A percentile compares a stretch with the other conserved stretches of the same genome.
Conservation (phyloP, 164 flowering plant species). For the Brasenia schreberi region DNA sequence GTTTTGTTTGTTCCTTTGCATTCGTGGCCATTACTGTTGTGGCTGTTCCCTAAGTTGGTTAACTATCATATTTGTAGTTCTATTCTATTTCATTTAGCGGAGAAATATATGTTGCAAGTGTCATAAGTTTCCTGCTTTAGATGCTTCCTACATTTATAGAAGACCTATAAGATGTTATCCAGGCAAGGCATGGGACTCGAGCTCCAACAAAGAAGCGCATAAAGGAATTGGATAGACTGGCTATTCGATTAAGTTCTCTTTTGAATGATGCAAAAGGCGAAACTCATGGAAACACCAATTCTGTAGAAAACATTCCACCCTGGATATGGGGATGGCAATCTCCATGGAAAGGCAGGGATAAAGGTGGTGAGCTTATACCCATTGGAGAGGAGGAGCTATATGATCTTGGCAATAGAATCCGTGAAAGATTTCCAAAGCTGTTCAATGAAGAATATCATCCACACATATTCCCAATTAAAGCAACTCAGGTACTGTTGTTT, state of each 20-base stretch:
- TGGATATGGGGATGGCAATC: conserved; percentile 87
- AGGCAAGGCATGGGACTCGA: conserved; percentile 98
- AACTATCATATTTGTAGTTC: not conserved
- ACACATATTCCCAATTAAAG: conserved; percentile 52
- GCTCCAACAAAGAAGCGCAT: conserved; percentile 84
- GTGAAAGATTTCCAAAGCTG: conserved; percentile 51
- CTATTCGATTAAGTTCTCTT: conserved; percentile 37
- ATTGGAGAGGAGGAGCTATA: conserved; percentile 84
- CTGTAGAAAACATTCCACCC: conserved; percentile 35
- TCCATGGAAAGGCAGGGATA: conserved; percentile 82
- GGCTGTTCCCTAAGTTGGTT: too few species aligned
- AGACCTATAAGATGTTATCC: not conserved
- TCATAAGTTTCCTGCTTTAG: not conserved
- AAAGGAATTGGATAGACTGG: conserved; percentile 49
- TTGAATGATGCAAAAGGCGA: conserved; percentile 28
- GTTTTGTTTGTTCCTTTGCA: too few species aligned
- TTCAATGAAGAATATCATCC: conserved; percentile 79
- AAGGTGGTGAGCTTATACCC: conserved; percentile 65
- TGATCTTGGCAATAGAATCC: conserved; percentile 51
- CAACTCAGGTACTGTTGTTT: conserved; percentile 54
- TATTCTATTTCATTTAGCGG: not conserved
- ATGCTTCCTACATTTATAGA: too few species aligned
- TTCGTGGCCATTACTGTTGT: too few species aligned
- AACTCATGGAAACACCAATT: conserved; percentile 11
- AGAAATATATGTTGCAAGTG: not conserved